Base-by-base conservation (phyloP, 768 basidiomycete genomes). In the Mycena belliarum region DNA sequence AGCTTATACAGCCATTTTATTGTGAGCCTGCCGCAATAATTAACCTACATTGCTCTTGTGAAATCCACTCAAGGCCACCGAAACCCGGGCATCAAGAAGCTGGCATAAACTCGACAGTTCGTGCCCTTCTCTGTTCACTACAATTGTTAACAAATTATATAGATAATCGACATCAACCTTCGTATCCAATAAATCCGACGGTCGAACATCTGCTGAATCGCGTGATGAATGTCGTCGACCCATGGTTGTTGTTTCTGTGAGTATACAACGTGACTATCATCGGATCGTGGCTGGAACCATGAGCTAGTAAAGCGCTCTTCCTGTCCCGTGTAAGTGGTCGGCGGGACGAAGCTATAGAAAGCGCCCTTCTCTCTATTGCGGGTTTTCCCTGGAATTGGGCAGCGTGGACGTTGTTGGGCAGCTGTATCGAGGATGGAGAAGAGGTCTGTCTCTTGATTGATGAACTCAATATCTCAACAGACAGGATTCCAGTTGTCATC, bases 381-480 rank as follows among this genome's bases (percentile, higher is more conserved):
- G 79, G 80, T 6, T 92, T 87, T 66, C 88, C 91, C 14, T 98
- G 92, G 87, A 98, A 98, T 68, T 98, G 95, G 95, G 89, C 91
- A 25, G 77, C 86, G n/a, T 98, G 95, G 95, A 75, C 82, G 9
- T 79, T 93, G 41, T 77, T 98, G n/a, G 82, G 82, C 3, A 85
- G 84, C 51, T 90, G 91, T 67, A 80, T 95, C 29, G 82, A 84
- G 15, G 92, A 94, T 60, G 85, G 85, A 16, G 91, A 94, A 74
- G 93, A 96, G 86, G 95, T 95, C 63, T 38, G 50, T 54, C 51
- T 63, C 49, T 21, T 47, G 49, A 43, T 37, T 16, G n/a, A 49
- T 50, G 40, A 46, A 58, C 52, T 26, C 25, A 37, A 20, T 28
- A 49, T 40, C 25, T 29, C 57, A 54, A 52, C 70, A 72, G 44